A percentile compares a stretch with the other conserved stretches of the same genome.
Conservation (phyloP, 768 basidiomycete species). For the Boletus huronensis region DNA sequence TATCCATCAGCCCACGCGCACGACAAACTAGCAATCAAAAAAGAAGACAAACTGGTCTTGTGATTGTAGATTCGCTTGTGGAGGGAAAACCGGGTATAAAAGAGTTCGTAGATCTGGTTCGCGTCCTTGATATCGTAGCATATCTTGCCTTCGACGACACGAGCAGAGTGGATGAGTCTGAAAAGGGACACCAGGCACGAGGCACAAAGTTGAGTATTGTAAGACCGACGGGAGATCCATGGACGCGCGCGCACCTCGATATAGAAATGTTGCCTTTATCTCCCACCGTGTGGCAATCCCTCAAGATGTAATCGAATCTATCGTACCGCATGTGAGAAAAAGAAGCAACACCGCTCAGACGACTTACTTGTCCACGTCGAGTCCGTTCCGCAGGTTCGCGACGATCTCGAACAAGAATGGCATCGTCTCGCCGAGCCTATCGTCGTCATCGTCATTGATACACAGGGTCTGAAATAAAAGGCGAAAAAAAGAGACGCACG, state of each 20-base stretch:
- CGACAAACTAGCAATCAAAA: background rate
- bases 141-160: constrained; percentile 71
- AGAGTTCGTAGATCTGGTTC: constrained; percentile 72
- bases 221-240: background rate
- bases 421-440: constrained; percentile 47
- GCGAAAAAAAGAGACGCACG: constrained; percentile 36
- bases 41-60: constrained; percentile 45
- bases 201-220: background rate
- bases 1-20: background rate
- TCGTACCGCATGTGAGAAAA: background rate
- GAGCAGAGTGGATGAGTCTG: constrained; percentile 70
- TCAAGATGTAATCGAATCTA: constrained; percentile 79
- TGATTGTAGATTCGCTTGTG: constrained; percentile 84
- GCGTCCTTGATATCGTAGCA: constrained; percentile 83
- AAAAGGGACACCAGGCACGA: background rate
- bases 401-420: constrained; percentile 81
- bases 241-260: constrained; percentile 36
- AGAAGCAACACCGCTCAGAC: background rate
- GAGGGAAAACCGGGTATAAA: constrained; percentile 69
- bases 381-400: constrained; percentile 74
- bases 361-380: constrained; percentile 80
- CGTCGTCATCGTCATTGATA: background rate
- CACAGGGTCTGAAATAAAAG: background rate
- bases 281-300: constrained; percentile 72
- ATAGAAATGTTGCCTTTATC: constrained; percentile 52